These are phyloP conservation scores for Kockiozyma suomiensis DNA, from an alignment of 805 yeast genomes.

Conservation along the genomic window DNA sequence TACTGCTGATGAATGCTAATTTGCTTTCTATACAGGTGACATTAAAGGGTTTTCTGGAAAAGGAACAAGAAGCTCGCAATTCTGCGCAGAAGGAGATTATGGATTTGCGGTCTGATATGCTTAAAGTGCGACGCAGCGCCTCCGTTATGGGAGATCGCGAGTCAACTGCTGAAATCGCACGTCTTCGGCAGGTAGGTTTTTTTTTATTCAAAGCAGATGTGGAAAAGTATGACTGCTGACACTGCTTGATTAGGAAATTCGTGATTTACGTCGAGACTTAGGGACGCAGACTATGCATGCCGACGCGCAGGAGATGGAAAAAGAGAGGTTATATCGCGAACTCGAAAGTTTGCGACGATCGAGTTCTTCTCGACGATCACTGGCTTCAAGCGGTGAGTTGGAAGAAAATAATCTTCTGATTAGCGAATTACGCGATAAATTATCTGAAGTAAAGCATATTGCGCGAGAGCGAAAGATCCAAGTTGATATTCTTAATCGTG, in stretches of 20 bases:
- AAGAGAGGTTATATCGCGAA: conserved; percentile 25
- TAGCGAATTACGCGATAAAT: conserved; percentile 21
- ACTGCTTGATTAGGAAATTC: too few species aligned
- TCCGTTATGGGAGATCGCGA: conserved; percentile 26
- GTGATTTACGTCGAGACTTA: conserved; percentile 30
- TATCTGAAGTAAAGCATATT: conserved; percentile 24
- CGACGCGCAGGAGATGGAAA: conserved; percentile 19
- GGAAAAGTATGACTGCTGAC: too few species aligned
- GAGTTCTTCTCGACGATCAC: conserved; percentile 11
- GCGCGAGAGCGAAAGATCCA: conserved; percentile 33
- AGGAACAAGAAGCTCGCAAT: conserved; percentile 26
- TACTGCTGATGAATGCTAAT: not conserved
- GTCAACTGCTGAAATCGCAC: conserved; percentile 12
- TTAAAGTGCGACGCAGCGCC: conserved; percentile 22
- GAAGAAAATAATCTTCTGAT: conserved; percentile 22
- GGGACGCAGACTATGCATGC: conserved; percentile 18
- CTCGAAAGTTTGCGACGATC: conserved; percentile 28
- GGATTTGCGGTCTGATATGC: conserved; percentile 21
- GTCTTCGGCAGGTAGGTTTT: conserved; percentile 16
- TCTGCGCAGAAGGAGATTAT: conserved; percentile 24
- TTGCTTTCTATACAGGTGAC: not conserved
- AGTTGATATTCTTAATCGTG: conserved; percentile 29
- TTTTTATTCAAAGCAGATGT: too few species aligned
- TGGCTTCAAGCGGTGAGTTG: conserved; percentile 9
- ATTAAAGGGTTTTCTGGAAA: conserved; percentile 17